Conservation (phyloP, 176 grass and related monocot genomes). For the Paspalum notatum region DNA sequence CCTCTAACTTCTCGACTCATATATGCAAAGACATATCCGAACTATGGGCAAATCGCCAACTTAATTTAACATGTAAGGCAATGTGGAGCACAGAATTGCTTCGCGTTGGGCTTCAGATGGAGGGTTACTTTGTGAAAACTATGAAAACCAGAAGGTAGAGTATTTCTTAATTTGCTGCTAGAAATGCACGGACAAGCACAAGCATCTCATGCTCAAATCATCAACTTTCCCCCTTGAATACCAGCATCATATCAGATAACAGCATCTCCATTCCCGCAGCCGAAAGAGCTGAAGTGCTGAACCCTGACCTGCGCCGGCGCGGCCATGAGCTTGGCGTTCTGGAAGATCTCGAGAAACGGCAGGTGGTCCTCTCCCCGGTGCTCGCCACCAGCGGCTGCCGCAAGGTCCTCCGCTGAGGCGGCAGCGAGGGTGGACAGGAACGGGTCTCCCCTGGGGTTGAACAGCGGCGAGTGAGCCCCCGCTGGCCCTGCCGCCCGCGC, state of each 20-base stretch:
- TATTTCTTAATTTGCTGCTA: background rate
- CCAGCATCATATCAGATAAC: background rate
- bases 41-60: background rate
- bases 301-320: conserved; percentile 67
- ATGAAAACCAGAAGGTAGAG: background rate
- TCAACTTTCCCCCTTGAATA: background rate
- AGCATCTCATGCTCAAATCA: background rate
- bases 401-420: conserved; percentile 50
- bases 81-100: background rate
- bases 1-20: background rate
- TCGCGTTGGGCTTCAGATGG: background rate
- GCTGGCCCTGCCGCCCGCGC: conserved; percentile 28
- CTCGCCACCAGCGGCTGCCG: conserved; percentile 39
- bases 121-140: background rate
- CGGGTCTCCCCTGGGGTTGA: conserved; percentile 58
- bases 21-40: background rate
- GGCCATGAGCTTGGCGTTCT: conserved; percentile 79
- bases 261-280: background rate
- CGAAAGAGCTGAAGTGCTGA: background rate
- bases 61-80: conserved; percentile 14
- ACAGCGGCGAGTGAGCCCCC: conserved; percentile 39
- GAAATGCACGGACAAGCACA: background rate
- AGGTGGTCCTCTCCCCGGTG: conserved; percentile 60
- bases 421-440: conserved; percentile 52
- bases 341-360: conserved; percentile 80